Evolutionary conservation across 2,329 filamentous ascomycete species (phyloP), one percentile per base, ranked within the genome.

Genomic region (Fusarium graminum): DNA sequence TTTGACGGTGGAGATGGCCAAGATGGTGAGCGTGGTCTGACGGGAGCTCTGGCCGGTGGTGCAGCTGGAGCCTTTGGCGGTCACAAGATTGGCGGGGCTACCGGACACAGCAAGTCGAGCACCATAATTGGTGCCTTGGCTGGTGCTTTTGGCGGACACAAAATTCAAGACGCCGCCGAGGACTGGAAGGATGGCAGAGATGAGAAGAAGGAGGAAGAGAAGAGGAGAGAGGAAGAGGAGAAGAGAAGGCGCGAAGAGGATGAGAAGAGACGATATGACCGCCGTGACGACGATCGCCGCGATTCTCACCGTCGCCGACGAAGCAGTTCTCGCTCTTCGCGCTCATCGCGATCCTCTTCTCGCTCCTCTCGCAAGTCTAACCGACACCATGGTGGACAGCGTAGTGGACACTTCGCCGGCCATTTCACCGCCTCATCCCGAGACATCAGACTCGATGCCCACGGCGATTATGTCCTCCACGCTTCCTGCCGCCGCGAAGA

Each of bases 61-160:
- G 75, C 78, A 0, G 80, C 78, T 36, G 80, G 80, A 16, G 80
- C 74, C 3, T 77, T 78, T 28, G 80, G 79, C 12, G 80, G 79
- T 6, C 68, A 79, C 69, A 79, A 79, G 63, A 63, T 81, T 36
- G 79, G 80, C 22, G 75, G 75, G 52, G 63, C 60, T 16, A 69
- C 65, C 1, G 69, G 69, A 32, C 69, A 72, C 42, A 74, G 71
- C 69, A 77, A 78, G 67, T 66, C 74, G 6, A 73, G 75, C 59
- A 77, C 76, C 28, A 52, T 81, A 9, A 66, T 81, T n/a, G 80
- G 80, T 11, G 79, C 75, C 8, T 52, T 81, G 8, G 79, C 74
- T 6, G 80, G 80, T 13, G 80, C 80, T 12, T 73, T 81, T 34
- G 77, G 77, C 4, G 80, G 80, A 4, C 77, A 80, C 69, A 80